A percentile compares a stretch with the other conserved stretches of the same genome.
Evolutionary conservation across 2,329 filamentous ascomycete species (phyloP).

Genomic region (Anthostomella pinea): DNA sequence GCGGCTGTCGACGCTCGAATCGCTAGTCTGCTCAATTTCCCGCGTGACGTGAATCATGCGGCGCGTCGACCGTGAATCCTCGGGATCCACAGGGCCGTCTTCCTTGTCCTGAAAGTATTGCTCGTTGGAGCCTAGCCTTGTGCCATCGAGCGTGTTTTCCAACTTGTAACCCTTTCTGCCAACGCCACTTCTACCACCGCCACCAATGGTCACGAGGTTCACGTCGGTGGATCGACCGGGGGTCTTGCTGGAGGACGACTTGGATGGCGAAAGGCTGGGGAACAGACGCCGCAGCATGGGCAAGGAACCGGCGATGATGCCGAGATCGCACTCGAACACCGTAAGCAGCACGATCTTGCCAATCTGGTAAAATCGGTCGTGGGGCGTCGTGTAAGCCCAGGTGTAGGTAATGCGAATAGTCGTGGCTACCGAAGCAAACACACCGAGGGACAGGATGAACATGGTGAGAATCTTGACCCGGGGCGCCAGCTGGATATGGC

Average conservation of each 20-base stretch:
- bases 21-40: conserved; percentile 1
- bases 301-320: conserved; percentile 5
- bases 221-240: conserved; percentile 5
- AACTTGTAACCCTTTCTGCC: conserved; percentile 6
- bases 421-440: conserved; percentile 14
- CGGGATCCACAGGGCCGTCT: no score
- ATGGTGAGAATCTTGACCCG: conserved; percentile 9
- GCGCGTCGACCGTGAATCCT: conserved; percentile 2
- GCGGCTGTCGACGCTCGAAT: not conserved
- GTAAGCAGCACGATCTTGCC: no score
- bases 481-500: conserved; percentile 9
- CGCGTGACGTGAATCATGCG: conserved; percentile 9
- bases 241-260: not conserved
- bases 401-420: conserved; percentile 10
- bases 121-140: conserved; percentile 3
- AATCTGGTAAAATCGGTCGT: conserved; percentile 1
- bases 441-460: conserved; percentile 14
- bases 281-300: conserved; percentile 7
- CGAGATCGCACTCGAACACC: conserved; percentile 6
- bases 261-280: conserved; percentile 1
- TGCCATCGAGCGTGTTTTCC: conserved; percentile 2
- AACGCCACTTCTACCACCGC: no score
- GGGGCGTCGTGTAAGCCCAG: conserved; percentile 1
- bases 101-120: conserved; percentile 2
- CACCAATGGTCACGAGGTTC: conserved; percentile 9